Evolutionary conservation across 768 basidiomycete species (phyloP).

Genomic region (Boletus tomentosulus): DNA sequence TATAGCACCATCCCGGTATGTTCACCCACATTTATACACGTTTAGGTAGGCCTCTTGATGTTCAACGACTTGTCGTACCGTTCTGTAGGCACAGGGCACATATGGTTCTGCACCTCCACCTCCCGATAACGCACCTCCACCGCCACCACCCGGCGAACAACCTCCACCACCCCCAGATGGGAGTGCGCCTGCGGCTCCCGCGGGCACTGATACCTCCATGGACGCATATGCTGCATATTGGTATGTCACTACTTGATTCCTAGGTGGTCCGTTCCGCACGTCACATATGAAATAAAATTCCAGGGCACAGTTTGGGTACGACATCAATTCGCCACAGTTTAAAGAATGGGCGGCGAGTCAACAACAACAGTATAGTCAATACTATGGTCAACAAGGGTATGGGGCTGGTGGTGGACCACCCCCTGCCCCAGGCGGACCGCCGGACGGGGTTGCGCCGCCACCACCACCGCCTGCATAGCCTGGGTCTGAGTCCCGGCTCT

Average conservation of each 20-base stretch:
- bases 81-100: slow-evolving; percentile 27
- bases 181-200: slow-evolving; percentile 40
- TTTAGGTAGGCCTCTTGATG: background rate
- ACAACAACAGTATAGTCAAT: slow-evolving; percentile 70
- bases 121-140: slow-evolving; percentile 37
- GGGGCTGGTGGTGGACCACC: slow-evolving; percentile 16
- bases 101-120: slow-evolving; percentile 36
- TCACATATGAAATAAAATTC: background rate
- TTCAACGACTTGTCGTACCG: slow-evolving; percentile 3
- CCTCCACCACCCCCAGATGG: slow-evolving; percentile 54
- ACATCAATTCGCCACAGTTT: slow-evolving; percentile 77
- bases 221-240: slow-evolving; percentile 62
- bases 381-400: slow-evolving; percentile 63
- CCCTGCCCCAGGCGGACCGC: slow-evolving; percentile 23
- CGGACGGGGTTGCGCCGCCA: slow-evolving; percentile 18
- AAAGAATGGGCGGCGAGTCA: slow-evolving; percentile 70
- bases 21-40: background rate
- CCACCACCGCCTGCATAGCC: slow-evolving; percentile 27
- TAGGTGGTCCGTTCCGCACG: background rate
- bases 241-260: slow-evolving; percentile 35
- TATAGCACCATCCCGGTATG: slow-evolving; percentile 60
- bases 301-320: slow-evolving; percentile 85
- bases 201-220: slow-evolving; percentile 36
- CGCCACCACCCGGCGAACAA: slow-evolving; percentile 47
- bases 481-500: background rate